Evolutionary conservation across 208 protist genomes (phyloP), one percentile per base, ranked within the genome.

Genomic region (Wallacemonas sp.): DNA sequence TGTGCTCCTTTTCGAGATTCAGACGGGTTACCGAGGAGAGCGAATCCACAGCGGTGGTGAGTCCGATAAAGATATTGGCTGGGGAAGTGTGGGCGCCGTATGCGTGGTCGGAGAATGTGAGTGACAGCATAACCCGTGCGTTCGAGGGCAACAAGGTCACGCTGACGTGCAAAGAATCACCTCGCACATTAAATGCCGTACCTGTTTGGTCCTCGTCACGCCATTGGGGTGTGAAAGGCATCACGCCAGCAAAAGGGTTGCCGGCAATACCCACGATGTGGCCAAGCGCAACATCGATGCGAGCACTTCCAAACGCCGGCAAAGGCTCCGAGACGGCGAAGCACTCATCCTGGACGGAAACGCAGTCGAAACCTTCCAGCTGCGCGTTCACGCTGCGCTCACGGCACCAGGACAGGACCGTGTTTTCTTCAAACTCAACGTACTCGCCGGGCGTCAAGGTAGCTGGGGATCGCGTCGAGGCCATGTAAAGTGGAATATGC

Each of bases 391-490:
- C 88, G 58, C 87, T 90, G 63, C 79, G 76, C 44, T 70, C 64
- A 5, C 15, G 36, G 12, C 70, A 82, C 88, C 91, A 96, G n/a
- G 69, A 65, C 30, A 90, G 67, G 0, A 77, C 74, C 14, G 75
- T 46, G 63, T 83, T 90, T 67, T 94, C 88, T 36, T 91, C 77
- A 65, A 93, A 93, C 66, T 94, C 82, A 19, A 96, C 79, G 53
- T 85, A 76, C 19, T 69, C 67, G 41, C 80, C 85, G 11, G 76
- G 63, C 2, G 67, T n/a, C 0, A 96, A 67, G 12, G 66, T 68
- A 28, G 79, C 71, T 4, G 88, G 88, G 38, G 64, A 66, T 49
- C 85, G 67, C 45, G 72, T 62, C 1, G 84, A 94, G 8, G 86
- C 75, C 24, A 94, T 59, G 65, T 90, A 94, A 44, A 75, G 75